Percentiles rank a stretch among this genome's conserved stretches.
Evolutionary conservation across 768 basidiomycete species (phyloP).

Genomic region (Leccinum imitatum): DNA sequence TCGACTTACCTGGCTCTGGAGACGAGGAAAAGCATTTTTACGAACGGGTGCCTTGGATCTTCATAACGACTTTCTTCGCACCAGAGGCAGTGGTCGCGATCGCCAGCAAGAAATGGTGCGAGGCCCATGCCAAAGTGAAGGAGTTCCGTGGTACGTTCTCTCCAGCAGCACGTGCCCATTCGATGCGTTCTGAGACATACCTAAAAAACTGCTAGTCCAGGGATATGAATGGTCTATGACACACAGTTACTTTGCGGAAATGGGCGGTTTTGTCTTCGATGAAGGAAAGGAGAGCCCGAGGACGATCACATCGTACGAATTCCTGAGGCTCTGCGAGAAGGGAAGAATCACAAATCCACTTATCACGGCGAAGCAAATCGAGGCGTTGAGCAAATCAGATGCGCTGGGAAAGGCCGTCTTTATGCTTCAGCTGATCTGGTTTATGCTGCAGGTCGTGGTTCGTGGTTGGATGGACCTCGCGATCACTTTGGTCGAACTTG

Average conservation of each 20-base stretch:
- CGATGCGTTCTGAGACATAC: not conserved
- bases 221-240: conserved; percentile 5
- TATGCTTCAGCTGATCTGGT: not conserved
- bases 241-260: conserved; percentile 3
- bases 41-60: not conserved
- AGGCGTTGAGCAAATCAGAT: not conserved
- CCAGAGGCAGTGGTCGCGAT: not conserved
- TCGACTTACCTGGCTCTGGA: not conserved
- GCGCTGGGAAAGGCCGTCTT: not conserved
- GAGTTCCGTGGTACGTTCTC: conserved; percentile 4
- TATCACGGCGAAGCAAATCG: not conserved
- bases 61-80: not conserved
- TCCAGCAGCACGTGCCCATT: not conserved
- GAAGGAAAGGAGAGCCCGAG: not conserved
- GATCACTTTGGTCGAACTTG: conserved; percentile 4
- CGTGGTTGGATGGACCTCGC: not conserved
- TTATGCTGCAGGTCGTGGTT: not conserved
- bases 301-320: not conserved
- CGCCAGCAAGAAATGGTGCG: not conserved
- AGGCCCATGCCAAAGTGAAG: not conserved
- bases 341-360: not conserved
- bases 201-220: not conserved
- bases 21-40: not conserved
- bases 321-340: not conserved
- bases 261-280: conserved; percentile 1